Evolutionary conservation across 2,329 filamentous ascomycete genomes (phyloP).

Genomic region (Falciphora oryzae): DNA sequence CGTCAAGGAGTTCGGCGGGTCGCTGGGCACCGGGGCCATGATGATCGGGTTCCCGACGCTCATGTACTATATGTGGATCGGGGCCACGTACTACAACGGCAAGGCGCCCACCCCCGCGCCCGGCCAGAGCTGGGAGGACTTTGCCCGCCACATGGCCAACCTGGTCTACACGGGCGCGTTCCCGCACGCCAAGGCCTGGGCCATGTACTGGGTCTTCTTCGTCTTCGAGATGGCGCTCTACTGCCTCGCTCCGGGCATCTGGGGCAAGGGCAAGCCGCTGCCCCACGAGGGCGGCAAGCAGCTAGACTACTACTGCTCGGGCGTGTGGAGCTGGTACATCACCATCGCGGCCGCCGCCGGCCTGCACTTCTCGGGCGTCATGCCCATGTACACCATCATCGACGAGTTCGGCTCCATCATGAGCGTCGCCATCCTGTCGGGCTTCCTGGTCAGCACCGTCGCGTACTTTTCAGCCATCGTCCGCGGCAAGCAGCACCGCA

Average conservation of each 20-base stretch:
- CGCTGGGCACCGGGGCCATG: slow-evolving; percentile 71
- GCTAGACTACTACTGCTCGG: slow-evolving; percentile 92
- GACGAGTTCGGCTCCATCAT: slow-evolving; percentile 94
- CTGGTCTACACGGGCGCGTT: slow-evolving; percentile 81
- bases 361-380: slow-evolving; percentile 77
- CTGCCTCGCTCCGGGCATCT: slow-evolving; percentile 79
- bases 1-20: slow-evolving; percentile 80
- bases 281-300: slow-evolving; percentile 77
- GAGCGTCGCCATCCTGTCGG: slow-evolving; percentile 87
- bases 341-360: slow-evolving; percentile 66
- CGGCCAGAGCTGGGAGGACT: slow-evolving; percentile 64
- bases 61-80: slow-evolving; percentile 99
- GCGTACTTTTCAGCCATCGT: slow-evolving; percentile 81
- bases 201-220: slow-evolving; percentile 92
- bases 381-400: slow-evolving; percentile 85
- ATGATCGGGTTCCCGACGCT: slow-evolving; percentile 91
- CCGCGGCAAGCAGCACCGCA: slow-evolving; percentile 81
- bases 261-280: slow-evolving; percentile 81
- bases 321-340: slow-evolving; percentile 77
- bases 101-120: slow-evolving; percentile 63
- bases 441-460: slow-evolving; percentile 73
- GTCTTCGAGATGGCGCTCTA: slow-evolving; percentile 80
- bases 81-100: slow-evolving; percentile 86
- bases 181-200: slow-evolving; percentile 76
- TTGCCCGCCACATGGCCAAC: slow-evolving; percentile 62